Conservation (phyloP, 2,329 filamentous ascomycete species). For the Alternaria sp. region DNA sequence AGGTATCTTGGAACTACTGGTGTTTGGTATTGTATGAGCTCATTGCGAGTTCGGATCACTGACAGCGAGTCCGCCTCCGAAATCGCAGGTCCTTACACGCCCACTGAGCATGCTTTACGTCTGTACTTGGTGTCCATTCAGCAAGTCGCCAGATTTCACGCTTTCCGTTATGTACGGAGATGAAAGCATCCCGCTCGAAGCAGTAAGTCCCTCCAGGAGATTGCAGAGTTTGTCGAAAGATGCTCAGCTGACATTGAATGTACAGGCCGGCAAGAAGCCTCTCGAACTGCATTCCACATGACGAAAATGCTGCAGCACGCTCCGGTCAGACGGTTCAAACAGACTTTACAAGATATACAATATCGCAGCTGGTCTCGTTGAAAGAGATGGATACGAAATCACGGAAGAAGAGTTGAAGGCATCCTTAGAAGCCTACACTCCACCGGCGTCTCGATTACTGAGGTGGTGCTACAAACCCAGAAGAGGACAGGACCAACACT, state of each 20-base stretch:
- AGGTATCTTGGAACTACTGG: slow-evolving; percentile 28
- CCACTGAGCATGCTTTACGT: slow-evolving; percentile 29
- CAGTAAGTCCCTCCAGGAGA: slow-evolving; percentile 19
- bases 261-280: slow-evolving; percentile 36
- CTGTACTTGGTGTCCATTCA: slow-evolving; percentile 4
- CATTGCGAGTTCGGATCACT: not conserved
- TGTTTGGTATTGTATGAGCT: accelerated
- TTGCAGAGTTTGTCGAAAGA: not conserved
- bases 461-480: not conserved
- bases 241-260: not conserved
- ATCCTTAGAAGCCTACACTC: not conserved
- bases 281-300: slow-evolving; percentile 35
- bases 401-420: slow-evolving; percentile 3
- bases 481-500: no score
- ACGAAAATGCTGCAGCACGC: slow-evolving; percentile 34
- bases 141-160: slow-evolving; percentile 17
- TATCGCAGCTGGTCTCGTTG: slow-evolving; percentile 12
- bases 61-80: slow-evolving; percentile 10
- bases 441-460: not conserved
- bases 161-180: slow-evolving; percentile 38
- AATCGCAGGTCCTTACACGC: slow-evolving; percentile 10
- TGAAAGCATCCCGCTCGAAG: slow-evolving; percentile 37
- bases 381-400: slow-evolving; percentile 28
- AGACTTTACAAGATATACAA: slow-evolving; percentile 22
- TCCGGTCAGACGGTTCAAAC: slow-evolving; percentile 31